phyloP scores from a whole-genome alignment of 192 early-diverging fungal species.

The Piromyces sp. region DNA sequence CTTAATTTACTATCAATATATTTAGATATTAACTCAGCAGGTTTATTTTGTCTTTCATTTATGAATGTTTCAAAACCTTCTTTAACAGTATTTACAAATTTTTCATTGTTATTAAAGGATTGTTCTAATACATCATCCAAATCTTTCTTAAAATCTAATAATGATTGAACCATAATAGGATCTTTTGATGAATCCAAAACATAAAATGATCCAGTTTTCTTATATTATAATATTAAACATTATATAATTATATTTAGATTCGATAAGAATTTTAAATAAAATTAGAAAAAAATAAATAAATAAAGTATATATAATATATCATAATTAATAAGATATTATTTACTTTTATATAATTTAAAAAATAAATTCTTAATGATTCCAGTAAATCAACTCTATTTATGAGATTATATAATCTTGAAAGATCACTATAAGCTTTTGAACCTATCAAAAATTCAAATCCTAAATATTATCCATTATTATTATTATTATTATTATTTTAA shows the following conservation, averaged over 20 bases:
- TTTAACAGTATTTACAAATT: conserved; percentile 38
- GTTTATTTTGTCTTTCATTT: conserved; percentile 51
- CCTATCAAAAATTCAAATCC: background rate
- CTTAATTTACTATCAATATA: conserved; percentile 50
- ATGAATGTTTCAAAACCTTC: conserved; percentile 58
- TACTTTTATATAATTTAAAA: background rate
- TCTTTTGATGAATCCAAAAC: background rate
- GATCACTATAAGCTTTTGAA: background rate
- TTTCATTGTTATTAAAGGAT: conserved; percentile 35
- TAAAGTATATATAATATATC: background rate
- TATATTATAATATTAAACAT: no score
- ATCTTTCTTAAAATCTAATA: conserved; percentile 43
- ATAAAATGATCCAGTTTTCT: background rate
- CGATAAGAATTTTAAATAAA: no score
- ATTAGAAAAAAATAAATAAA: background rate
- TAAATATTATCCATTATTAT: background rate
- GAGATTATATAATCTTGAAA: background rate
- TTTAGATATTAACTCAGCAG: conserved; percentile 57
- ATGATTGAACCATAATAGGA: conserved; percentile 28
- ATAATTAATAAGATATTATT: background rate
- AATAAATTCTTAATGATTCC: background rate
- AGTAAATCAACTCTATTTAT: background rate
- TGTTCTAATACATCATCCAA: conserved; percentile 38
- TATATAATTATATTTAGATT: no score
- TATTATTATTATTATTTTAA: no score